Conservation (phyloP, 1,139 yeast species). For the Kodamaea arcana region DNA sequence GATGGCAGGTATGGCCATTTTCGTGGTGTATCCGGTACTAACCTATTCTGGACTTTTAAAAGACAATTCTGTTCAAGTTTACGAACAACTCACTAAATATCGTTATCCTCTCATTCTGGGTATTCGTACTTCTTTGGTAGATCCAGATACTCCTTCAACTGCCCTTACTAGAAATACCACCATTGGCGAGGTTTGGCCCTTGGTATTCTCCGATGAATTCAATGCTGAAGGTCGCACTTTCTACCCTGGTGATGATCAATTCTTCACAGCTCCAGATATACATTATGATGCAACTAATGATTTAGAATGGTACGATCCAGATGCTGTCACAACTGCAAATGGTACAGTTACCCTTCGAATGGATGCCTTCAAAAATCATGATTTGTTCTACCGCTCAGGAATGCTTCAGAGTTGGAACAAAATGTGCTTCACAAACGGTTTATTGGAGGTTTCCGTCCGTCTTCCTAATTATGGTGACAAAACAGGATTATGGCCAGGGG, state of each 20-base stretch:
- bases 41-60: constrained; percentile 20
- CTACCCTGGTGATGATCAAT: constrained; percentile 30
- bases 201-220: constrained; percentile 28
- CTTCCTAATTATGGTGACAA: constrained; percentile 26
- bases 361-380: constrained; percentile 28
- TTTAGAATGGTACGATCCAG: constrained; percentile 32
- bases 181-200: constrained; percentile 20
- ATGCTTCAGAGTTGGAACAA: constrained; percentile 30
- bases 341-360: constrained; percentile 23
- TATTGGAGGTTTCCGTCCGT: constrained; percentile 21
- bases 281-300: constrained; percentile 29
- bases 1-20: constrained; percentile 15
- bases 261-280: constrained; percentile 24
- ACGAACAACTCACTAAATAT: constrained; percentile 20
- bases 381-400: constrained; percentile 27
- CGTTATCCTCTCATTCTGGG: constrained; percentile 23
- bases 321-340: constrained; percentile 26
- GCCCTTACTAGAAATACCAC: constrained; percentile 11
- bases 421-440: constrained; percentile 26
- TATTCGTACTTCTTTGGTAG: constrained; percentile 21
- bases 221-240: constrained; percentile 27
- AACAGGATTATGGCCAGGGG: constrained; percentile 30
- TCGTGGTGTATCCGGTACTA: constrained; percentile 22
- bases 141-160: constrained; percentile 24
- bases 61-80: constrained; percentile 4